Percentiles rank a stretch among this genome's conserved stretches.
phyloP scores from a whole-genome alignment of 2,329 filamentous ascomycete genomes.

The Corynespora cassiicola region DNA sequence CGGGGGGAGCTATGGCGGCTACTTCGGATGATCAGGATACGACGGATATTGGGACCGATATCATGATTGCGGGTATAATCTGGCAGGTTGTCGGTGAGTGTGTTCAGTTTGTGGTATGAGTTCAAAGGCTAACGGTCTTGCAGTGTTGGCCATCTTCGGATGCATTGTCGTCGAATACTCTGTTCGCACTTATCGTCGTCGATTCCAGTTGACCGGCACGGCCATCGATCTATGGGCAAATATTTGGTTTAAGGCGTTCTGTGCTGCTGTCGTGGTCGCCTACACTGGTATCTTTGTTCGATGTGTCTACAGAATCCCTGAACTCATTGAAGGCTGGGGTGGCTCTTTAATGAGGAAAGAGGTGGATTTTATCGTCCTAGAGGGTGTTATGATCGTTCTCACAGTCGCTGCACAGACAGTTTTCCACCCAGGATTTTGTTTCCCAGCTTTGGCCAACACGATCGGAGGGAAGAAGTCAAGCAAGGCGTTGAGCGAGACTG shows the following conservation, averaged over 20 bases:
- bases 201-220: constrained; percentile 14
- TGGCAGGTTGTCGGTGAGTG: constrained; percentile 59
- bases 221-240: constrained; percentile 17
- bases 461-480: constrained; percentile 9
- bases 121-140: constrained; percentile 17
- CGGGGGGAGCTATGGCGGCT: constrained; percentile 64
- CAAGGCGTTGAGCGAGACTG: constrained; percentile 1
- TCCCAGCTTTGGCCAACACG: constrained; percentile 25
- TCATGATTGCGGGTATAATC: constrained; percentile 64
- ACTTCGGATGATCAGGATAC: constrained; percentile 46
- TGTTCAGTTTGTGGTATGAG: constrained; percentile 15
- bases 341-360: constrained; percentile 54
- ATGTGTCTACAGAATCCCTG: constrained; percentile 55
- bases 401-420: constrained; percentile 51
- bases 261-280: constrained; percentile 41
- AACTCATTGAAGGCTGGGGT: constrained; percentile 52
- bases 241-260: constrained; percentile 25
- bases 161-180: constrained; percentile 44
- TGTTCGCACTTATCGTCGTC: constrained; percentile 25
- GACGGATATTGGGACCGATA: constrained; percentile 54
- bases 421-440: constrained; percentile 51
- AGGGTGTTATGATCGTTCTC: constrained; percentile 58
- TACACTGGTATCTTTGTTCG: constrained; percentile 53
- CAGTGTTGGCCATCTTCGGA: constrained; percentile 52
- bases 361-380: constrained; percentile 55